Percentiles rank a stretch among this genome's conserved stretches.
Conservation (phyloP, 257 asterid species). For the Gynochthodes officinalis region DNA sequence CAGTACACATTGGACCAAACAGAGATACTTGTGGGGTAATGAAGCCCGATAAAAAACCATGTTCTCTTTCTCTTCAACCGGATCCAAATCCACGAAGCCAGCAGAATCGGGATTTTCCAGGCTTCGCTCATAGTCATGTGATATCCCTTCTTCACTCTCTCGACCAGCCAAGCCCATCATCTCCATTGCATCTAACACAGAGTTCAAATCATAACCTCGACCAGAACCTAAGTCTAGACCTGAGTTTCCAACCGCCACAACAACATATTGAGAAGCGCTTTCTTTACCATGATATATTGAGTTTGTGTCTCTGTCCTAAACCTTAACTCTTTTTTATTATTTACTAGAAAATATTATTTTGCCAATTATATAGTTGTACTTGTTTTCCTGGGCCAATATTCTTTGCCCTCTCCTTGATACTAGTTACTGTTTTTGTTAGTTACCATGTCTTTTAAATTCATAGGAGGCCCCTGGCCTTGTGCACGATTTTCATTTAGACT, state of each 20-base stretch:
- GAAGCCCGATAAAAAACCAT: constrained; percentile 28
- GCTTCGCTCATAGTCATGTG: constrained; percentile 30
- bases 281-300: too few species aligned
- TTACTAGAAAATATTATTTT: too few species aligned
- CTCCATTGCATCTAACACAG: constrained; percentile 22
- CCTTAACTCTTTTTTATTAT: too few species aligned
- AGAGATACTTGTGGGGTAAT: constrained; percentile 67
- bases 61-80: constrained; percentile 22
- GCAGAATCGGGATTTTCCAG: constrained; percentile 30
- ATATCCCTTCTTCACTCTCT: constrained; percentile 26
- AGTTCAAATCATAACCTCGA: constrained; percentile 26
- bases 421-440: too few species aligned
- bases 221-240: constrained; percentile 25
- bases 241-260: constrained; percentile 21
- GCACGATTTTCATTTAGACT: too few species aligned
- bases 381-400: too few species aligned
- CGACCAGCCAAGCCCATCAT: constrained; percentile 30
- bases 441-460: too few species aligned
- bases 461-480: too few species aligned
- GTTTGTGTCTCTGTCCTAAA: too few species aligned
- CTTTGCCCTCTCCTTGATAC: too few species aligned
- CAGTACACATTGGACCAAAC: constrained; percentile 55
- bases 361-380: too few species aligned
- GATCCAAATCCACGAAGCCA: constrained; percentile 42
- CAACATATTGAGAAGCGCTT: constrained; percentile 15